These are phyloP conservation scores for Scenedesmus sp. DNA, from an alignment of 163 green algal species.

Conservation along the genomic window DNA sequence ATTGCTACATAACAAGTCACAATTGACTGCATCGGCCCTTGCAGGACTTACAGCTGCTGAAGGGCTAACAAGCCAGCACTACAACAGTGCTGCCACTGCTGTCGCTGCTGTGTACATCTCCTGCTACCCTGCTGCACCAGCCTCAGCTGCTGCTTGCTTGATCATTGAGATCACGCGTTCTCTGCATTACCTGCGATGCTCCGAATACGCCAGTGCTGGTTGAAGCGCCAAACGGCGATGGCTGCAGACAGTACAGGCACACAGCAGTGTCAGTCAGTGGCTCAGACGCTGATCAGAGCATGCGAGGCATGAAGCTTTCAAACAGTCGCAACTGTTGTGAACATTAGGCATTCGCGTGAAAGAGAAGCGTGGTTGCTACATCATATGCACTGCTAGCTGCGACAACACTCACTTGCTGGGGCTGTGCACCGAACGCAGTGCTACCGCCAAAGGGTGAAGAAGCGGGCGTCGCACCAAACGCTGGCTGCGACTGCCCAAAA, in stretches of 20 bases:
- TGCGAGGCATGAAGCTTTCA: background rate
- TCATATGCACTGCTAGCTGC: constrained; percentile 13
- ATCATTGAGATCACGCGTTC: background rate
- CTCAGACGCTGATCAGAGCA: background rate
- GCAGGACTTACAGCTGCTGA: background rate
- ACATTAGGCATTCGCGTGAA: background rate
- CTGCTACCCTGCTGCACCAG: background rate
- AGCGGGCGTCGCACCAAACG: constrained; percentile 25
- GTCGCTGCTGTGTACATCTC: background rate
- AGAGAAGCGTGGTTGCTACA: background rate
- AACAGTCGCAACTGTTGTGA: background rate
- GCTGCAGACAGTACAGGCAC: background rate
- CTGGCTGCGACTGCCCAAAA: constrained; percentile 42
- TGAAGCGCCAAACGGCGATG: constrained; percentile 40
- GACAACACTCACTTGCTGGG: background rate
- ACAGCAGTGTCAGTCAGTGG: background rate
- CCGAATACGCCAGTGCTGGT: constrained; percentile 29
- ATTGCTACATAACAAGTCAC: too few relatives aligned
- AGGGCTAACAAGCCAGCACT: background rate
- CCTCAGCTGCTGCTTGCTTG: background rate
- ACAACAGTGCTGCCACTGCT: background rate
- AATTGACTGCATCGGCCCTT: background rate
- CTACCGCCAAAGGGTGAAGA: constrained; percentile 44
- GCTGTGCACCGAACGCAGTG: constrained; percentile 25
- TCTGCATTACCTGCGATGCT: constrained; percentile 32